phyloP scores from a whole-genome alignment of 2,329 filamentous ascomycete genomes.

The Phialophora verrucosa region DNA sequence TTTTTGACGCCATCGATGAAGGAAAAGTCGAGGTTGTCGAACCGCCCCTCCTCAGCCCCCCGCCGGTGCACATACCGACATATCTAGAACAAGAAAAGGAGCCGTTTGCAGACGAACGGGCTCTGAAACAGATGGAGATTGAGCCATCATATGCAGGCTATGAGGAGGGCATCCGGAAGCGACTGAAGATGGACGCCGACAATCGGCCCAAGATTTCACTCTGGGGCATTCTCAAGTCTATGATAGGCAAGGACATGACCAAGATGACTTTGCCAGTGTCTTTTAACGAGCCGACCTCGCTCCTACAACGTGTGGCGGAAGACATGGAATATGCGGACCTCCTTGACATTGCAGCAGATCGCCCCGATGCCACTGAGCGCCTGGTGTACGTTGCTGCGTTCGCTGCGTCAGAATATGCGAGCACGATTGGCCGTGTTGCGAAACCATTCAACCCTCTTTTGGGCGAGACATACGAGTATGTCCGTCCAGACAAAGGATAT shows the following conservation, averaged over 20 bases:
- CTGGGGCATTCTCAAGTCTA: constrained; percentile 97
- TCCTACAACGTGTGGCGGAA: constrained; percentile 92
- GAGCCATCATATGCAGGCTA: constrained; percentile 84
- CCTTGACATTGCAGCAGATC: constrained; percentile 83
- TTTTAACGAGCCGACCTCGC: constrained; percentile 96
- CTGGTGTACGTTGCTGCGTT: constrained; percentile 95
- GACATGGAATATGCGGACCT: constrained; percentile 98
- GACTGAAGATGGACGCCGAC: constrained; percentile 87
- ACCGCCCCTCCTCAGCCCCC: constrained; percentile 47
- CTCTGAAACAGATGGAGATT: constrained; percentile 66
- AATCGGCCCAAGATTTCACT: constrained; percentile 91
- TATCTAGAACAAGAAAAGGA: constrained; percentile 52
- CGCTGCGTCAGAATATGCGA: constrained; percentile 94
- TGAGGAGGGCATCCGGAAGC: constrained; percentile 80
- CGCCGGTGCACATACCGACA: constrained; percentile 40
- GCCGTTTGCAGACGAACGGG: constrained; percentile 50
- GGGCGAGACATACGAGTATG: constrained; percentile 97
- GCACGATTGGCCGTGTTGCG: constrained; percentile 92
- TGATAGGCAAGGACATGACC: constrained; percentile 99
- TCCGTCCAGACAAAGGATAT: constrained; percentile 92
- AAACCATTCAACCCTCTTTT: constrained; percentile 98
- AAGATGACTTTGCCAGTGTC: constrained; percentile 99
- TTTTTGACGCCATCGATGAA: constrained; percentile 95
- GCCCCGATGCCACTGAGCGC: constrained; percentile 84
- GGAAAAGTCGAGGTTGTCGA: constrained; percentile 84